Conservation (phyloP, 805 yeast species). For the Lachancea dasiensis region DNA sequence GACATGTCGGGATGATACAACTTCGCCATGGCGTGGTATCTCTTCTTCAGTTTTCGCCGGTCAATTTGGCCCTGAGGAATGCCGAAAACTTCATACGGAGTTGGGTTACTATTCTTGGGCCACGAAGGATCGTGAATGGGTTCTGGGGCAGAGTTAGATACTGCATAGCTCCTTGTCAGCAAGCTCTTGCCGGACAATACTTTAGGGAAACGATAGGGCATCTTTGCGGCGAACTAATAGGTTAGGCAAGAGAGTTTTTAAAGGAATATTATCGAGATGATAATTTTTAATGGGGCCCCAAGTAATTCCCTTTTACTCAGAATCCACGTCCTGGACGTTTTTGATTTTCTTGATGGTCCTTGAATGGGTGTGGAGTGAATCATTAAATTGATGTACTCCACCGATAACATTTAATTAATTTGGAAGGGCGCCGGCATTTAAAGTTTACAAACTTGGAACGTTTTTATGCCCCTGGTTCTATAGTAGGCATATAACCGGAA, state of each 20-base stretch:
- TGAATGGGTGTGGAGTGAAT: too few relatives aligned
- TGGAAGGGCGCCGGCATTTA: too few relatives aligned
- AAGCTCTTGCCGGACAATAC: slow-evolving; percentile 3
- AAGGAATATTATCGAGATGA: not conserved
- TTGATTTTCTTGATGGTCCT: too few relatives aligned
- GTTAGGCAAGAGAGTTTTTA: not conserved
- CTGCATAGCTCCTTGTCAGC: slow-evolving; percentile 3
- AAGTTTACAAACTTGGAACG: too few relatives aligned
- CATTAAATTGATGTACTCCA: too few relatives aligned
- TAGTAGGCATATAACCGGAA: too few relatives aligned
- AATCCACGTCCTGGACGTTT: too few relatives aligned
- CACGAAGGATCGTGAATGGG: slow-evolving; percentile 33
- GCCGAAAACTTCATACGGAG: slow-evolving; percentile 68
- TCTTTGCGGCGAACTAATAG: not conserved
- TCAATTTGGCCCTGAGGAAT: slow-evolving; percentile 35
- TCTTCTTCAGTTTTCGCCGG: slow-evolving; percentile 37
- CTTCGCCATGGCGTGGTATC: slow-evolving; percentile 59
- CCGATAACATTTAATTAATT: too few relatives aligned
- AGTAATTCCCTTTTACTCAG: too few relatives aligned
- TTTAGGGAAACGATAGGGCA: not conserved
- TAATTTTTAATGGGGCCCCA: too few relatives aligned
- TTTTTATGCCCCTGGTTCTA: too few relatives aligned
- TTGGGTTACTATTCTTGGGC: slow-evolving; percentile 54
- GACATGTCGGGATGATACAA: slow-evolving; percentile 76
- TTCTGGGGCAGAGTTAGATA: slow-evolving; percentile 4